Percentiles rank a stretch among this genome's conserved stretches.
phyloP scores from a whole-genome alignment of 2,329 filamentous ascomycete genomes.

The Trichoderma endophyticum region DNA sequence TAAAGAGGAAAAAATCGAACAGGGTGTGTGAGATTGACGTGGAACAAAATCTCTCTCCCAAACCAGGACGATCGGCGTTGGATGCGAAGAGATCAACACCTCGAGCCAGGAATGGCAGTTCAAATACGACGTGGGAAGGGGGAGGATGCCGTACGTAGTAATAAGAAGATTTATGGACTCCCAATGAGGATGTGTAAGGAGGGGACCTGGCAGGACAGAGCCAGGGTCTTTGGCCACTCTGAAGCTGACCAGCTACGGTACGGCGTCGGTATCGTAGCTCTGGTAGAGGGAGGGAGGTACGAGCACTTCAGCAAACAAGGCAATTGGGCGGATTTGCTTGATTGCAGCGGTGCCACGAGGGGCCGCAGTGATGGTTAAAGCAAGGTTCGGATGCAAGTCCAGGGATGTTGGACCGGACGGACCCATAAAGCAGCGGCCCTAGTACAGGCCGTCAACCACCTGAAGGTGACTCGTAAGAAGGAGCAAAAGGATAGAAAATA shows the following conservation, averaged over 20 bases:
- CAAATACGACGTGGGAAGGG: constrained; percentile 9
- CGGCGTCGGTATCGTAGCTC: background rate
- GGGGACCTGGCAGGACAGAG: background rate
- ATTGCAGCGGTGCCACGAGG: constrained; percentile 10
- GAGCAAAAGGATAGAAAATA: background rate
- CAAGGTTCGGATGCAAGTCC: constrained; percentile 8
- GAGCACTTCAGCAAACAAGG: background rate
- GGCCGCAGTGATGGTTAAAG: background rate
- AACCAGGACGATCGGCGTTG: constrained; percentile 13
- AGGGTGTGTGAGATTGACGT: background rate
- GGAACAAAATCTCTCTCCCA: background rate
- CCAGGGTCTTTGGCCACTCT: background rate
- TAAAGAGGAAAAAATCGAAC: background rate
- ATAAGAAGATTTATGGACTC: constrained; percentile 2
- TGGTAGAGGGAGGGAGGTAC: background rate
- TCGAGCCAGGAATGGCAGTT: background rate
- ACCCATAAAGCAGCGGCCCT: background rate
- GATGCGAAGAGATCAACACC: constrained; percentile 4
- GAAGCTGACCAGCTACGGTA: background rate
- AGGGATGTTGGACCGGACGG: background rate
- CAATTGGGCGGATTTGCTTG: background rate
- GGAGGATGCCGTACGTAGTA: constrained; percentile 9
- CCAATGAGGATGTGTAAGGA: constrained; percentile 4
- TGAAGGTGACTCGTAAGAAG: constrained; percentile 7
- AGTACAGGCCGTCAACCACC: background rate